phyloP scores from a whole-genome alignment of 2,329 filamentous ascomycete genomes.

The Colletotrichum sp. region DNA sequence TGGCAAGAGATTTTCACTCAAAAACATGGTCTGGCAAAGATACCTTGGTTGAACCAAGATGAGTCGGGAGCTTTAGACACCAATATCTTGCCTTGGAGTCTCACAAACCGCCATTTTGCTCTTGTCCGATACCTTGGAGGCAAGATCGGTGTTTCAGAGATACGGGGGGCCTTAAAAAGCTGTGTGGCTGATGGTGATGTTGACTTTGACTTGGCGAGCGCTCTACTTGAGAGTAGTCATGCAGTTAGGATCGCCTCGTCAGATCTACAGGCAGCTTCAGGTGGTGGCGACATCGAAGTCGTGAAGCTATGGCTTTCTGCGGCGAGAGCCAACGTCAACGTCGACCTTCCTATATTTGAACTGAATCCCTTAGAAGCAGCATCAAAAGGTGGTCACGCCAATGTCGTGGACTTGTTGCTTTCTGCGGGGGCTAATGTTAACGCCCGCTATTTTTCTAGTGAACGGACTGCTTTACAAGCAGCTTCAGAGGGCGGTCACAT shows the following conservation, averaged over 20 bases:
- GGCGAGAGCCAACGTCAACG: background rate
- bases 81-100: background rate
- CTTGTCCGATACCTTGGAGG: background rate
- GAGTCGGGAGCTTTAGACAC: rapidly evolving
- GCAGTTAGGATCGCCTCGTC: background rate
- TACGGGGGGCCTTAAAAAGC: rapidly evolving
- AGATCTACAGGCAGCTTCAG: rapidly evolving
- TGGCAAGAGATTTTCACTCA: background rate
- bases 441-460: no score
- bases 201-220: background rate
- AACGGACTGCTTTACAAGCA: background rate
- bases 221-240: background rate
- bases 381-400: rapidly evolving
- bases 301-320: background rate
- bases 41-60: background rate
- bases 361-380: no score
- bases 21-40: background rate
- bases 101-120: background rate
- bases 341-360: no score
- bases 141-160: background rate
- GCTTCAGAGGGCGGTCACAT: rapidly evolving
- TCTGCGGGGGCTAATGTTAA: background rate
- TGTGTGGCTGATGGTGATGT: background rate
- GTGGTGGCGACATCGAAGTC: background rate
- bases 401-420: background rate